Percentiles rank a stretch among this genome's conserved stretches.
Conservation (phyloP, 2,329 filamentous ascomycete species). For the Fusarium luffae region DNA sequence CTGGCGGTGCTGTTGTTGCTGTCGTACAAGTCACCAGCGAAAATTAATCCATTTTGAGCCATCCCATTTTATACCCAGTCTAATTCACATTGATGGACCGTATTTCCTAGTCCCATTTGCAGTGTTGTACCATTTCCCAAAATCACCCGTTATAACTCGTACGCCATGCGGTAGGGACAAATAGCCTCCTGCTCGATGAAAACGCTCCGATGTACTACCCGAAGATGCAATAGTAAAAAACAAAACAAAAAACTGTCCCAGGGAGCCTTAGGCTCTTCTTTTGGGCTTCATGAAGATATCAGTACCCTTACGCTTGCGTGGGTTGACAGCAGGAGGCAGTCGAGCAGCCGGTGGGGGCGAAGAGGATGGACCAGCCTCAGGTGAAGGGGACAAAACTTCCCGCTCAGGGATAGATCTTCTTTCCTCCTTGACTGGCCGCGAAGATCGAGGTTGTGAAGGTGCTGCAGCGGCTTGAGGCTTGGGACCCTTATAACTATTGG, state of each 20-base stretch:
- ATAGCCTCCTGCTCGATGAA: background rate
- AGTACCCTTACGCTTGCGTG: conserved; percentile 58
- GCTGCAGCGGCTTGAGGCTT: conserved; percentile 31
- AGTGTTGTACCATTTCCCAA: background rate
- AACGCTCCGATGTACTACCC: background rate
- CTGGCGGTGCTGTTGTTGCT: background rate
- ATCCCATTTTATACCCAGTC: conserved; percentile 7
- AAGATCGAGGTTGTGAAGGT: conserved; percentile 17
- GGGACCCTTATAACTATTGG: conserved; percentile 43
- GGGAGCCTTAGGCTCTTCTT: conserved; percentile 48
- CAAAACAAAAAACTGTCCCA: background rate
- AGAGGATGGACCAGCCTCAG: conserved; percentile 33
- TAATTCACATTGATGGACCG: background rate
- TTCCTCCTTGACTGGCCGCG: conserved; percentile 11
- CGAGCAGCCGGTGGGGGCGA: conserved; percentile 34
- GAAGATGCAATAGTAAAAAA: background rate
- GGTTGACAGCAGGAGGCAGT: conserved; percentile 8
- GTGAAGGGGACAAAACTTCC: conserved; percentile 37
- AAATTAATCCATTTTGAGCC: background rate
- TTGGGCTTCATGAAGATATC: conserved; percentile 63
- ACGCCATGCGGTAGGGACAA: conserved; percentile 5
- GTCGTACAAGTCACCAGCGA: background rate
- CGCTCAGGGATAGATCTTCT: conserved; percentile 29
- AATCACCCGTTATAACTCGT: background rate
- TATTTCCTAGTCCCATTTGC: background rate